Conservation (phyloP, 352 stramenopile genomes). For the Globisporangium irregulare region DNA sequence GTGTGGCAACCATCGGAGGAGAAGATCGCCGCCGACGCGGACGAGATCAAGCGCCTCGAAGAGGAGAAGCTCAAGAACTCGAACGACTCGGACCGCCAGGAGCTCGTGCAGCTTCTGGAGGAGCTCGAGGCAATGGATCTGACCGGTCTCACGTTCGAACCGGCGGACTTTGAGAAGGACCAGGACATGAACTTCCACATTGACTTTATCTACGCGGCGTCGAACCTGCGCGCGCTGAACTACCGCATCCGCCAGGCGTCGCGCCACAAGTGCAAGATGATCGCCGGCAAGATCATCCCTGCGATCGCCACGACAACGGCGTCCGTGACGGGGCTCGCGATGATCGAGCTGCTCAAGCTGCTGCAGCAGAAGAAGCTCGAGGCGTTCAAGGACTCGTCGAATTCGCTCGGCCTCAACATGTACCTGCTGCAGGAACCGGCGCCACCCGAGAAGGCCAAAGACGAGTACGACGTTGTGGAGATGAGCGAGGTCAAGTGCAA, state of each 20-base stretch:
- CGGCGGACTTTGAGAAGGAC: conserved; percentile 98
- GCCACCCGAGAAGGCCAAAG: conserved; percentile 80
- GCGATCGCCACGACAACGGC: conserved; percentile 99
- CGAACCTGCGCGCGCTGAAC: conserved; percentile 94
- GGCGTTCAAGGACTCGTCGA: conserved; percentile 91
- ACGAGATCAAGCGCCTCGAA: conserved; percentile 64
- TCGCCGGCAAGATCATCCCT: conserved; percentile 99
- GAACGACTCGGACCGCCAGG: conserved; percentile 57
- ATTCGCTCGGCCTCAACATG: conserved; percentile 91
- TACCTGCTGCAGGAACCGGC: conserved; percentile 91
- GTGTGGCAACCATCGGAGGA: conserved; percentile 72
- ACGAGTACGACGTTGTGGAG: conserved; percentile 90
- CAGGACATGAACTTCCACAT: conserved; percentile 96
- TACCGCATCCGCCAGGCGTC: conserved; percentile 83
- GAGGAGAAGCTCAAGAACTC: conserved; percentile 66
- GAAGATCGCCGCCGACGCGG: conserved; percentile 72
- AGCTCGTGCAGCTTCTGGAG: conserved; percentile 67
- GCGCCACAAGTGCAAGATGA: conserved; percentile 95
- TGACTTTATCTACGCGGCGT: conserved; percentile 96
- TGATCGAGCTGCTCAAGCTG: conserved; percentile 89
- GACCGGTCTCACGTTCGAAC: conserved; percentile 58
- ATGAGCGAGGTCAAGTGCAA: conserved; percentile 89
- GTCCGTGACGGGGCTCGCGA: conserved; percentile 97
- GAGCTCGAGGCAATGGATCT: conserved; percentile 65
- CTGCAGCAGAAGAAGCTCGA: conserved; percentile 87